Evolutionary conservation across 1,284 basidiomycete genomes (phyloP).

Genomic region (Cryptococcus depauperatus): DNA sequence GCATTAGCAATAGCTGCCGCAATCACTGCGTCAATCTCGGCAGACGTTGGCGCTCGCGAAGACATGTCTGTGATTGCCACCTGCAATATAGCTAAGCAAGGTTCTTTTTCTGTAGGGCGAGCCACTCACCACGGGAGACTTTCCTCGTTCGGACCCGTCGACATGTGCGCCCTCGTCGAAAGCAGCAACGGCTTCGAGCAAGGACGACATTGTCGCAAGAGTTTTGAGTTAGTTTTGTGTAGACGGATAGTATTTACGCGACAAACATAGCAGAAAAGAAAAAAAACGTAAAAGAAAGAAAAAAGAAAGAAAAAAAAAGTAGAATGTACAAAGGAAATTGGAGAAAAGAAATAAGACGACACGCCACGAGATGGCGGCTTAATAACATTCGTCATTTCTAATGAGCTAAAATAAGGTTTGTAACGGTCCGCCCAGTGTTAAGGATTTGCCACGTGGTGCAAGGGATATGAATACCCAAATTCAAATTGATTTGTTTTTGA

Average conservation of each 20-base stretch:
- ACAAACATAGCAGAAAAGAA: not conserved
- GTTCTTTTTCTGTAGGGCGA: not conserved
- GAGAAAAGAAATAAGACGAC: not conserved
- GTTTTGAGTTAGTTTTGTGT: too few relatives aligned
- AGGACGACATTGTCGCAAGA: conserved; percentile 8
- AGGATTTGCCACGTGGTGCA: too few relatives aligned
- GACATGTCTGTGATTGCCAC: conserved; percentile 3
- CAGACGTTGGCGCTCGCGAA: conserved; percentile 33
- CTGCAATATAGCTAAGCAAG: not conserved
- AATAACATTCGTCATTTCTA: too few relatives aligned
- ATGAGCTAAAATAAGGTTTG: too few relatives aligned
- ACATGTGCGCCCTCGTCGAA: not conserved
- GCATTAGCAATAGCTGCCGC: conserved; percentile 43
- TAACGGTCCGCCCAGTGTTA: too few relatives aligned
- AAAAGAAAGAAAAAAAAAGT: not conserved
- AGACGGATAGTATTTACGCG: too few relatives aligned
- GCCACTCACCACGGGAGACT: not conserved
- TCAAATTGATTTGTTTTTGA: too few relatives aligned
- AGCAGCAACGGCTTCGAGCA: conserved; percentile 5
- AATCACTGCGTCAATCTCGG: conserved; percentile 43
- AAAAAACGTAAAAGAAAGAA: not conserved
- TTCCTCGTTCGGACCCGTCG: conserved; percentile 2
- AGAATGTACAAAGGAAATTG: too few relatives aligned
- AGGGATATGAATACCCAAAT: too few relatives aligned
- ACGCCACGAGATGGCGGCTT: too few relatives aligned